phyloP scores from a whole-genome alignment of 768 basidiomycete species.

The Boletellus sp. region DNA sequence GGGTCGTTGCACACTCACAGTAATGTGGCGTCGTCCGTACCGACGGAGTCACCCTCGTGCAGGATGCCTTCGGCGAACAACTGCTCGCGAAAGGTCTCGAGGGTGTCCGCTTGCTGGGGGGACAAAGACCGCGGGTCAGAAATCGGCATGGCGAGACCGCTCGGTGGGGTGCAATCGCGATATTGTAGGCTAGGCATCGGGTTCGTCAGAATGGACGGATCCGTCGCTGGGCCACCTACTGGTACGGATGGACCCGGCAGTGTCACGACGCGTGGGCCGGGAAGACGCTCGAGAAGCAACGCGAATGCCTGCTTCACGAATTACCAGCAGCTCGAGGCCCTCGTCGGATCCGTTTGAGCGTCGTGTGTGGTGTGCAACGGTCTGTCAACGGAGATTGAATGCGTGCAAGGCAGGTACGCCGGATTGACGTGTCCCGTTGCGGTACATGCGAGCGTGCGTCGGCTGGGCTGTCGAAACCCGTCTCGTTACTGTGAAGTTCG shows the following conservation, averaged over 20 bases:
- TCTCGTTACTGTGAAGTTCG: too few relatives aligned
- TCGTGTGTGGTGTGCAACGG: too few relatives aligned
- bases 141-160: constrained; percentile 12
- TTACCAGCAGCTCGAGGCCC: not conserved
- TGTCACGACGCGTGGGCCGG: not conserved
- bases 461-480: too few relatives aligned
- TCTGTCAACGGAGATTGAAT: too few relatives aligned
- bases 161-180: not conserved
- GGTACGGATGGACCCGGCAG: not conserved
- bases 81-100: constrained; percentile 50
- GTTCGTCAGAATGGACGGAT: not conserved
- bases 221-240: not conserved
- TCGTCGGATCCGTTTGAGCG: too few relatives aligned
- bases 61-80: constrained; percentile 52
- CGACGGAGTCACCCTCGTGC: constrained; percentile 58
- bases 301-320: not conserved
- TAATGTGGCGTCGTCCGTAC: constrained; percentile 56
- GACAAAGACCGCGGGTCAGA: constrained; percentile 8
- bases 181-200: not conserved
- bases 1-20: constrained; percentile 40
- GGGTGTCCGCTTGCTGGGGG: constrained; percentile 33
- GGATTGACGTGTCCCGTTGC: too few relatives aligned
- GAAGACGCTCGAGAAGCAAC: not conserved
- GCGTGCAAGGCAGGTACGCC: too few relatives aligned
- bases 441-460: too few relatives aligned